Evolutionary conservation across 495 filamentous ascomycete species (phyloP), one percentile per base, ranked within the genome.

Genomic region (Aeminium ludgeri): DNA sequence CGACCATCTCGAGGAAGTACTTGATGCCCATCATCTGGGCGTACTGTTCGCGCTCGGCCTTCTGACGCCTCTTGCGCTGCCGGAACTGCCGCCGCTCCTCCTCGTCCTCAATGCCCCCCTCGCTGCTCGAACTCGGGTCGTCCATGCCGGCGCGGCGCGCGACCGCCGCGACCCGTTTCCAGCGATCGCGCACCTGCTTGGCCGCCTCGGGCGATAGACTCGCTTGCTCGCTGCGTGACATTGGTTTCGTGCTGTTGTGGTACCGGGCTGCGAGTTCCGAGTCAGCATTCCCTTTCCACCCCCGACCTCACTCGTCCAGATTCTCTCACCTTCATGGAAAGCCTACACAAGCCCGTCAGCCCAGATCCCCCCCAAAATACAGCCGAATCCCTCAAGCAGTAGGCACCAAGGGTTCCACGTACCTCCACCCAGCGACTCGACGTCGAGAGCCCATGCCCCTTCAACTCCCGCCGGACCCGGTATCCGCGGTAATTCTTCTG

Each of bases 1-100:
- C 50, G 12, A 94, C 82, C 80, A 95, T 87, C 55, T 95, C 86
- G 3, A 95, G 64, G 47, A 91, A 93, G 55, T 94, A 95, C 48
- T 78, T 77, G 25, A 93, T 57, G 37, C 82, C 85, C 82, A 95
- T 87, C 48, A 71, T 74, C 55, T 78, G 82, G 0, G 83, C 72
- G 1, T 65, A 68, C 44, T 74, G 65, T 37, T 63, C 63, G 27
- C 66, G 51, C 55, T 61, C 50, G n/a, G 59, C 28, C 66, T 62
- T 49, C 53, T 58, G 41, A 59, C 64, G 37, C 55, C 45, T 20
- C 27, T 60, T 57, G 5, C 20, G 38, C 30, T 43, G 34, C 35
- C 36, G 31, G 11, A 46, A 13, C 40, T 57, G 60, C 23, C 31
- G 40, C 19, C 39, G 48, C 40, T 63, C 49, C 13, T 61, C 56